Conservation (phyloP, 108 stramenopile species). For the Cyclotella baltica region DNA sequence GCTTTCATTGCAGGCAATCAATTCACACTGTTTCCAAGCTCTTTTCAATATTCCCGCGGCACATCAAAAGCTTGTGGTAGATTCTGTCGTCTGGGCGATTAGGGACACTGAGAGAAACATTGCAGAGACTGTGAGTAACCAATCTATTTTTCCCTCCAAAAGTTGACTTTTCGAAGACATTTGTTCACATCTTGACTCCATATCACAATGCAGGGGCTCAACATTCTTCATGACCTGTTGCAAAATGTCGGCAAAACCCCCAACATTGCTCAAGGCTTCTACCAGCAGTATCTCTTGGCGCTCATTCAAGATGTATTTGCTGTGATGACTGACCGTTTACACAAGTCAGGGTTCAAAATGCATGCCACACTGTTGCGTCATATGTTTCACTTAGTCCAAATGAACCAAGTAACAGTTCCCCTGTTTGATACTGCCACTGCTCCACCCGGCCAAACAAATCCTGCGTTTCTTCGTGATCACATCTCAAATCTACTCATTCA, state of each 20-base stretch:
- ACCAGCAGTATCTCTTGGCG: constrained; percentile 93
- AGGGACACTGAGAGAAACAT: constrained; percentile 99
- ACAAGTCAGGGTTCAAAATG: constrained; percentile 99
- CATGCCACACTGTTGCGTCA: constrained; percentile 96
- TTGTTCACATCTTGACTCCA: too few species aligned
- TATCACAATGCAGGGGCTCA: constrained; percentile 77
- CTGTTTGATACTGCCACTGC: constrained; percentile 87
- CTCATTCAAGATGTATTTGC: constrained; percentile 98
- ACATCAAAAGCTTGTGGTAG: constrained; percentile 98
- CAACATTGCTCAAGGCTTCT: constrained; percentile 95
- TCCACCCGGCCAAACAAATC: constrained; percentile 87
- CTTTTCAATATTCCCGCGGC: constrained; percentile 95
- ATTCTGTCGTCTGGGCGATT: constrained; percentile 99
- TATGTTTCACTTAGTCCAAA: constrained; percentile 96
- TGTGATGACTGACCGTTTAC: constrained; percentile 98
- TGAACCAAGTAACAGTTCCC: constrained; percentile 94
- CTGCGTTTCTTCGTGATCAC: constrained; percentile 91
- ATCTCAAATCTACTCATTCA: constrained; percentile 88
- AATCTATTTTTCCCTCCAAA: neutral
- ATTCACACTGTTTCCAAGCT: constrained; percentile 94
- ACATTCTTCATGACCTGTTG: constrained; percentile 94
- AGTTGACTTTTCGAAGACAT: neutral
- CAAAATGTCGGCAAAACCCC: constrained; percentile 92
- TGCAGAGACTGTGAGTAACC: constrained; percentile 84
- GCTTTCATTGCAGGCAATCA: constrained; percentile 63